Conservation (phyloP, 352 stramenopile species). For the Globisporangium sylvaticum region DNA sequence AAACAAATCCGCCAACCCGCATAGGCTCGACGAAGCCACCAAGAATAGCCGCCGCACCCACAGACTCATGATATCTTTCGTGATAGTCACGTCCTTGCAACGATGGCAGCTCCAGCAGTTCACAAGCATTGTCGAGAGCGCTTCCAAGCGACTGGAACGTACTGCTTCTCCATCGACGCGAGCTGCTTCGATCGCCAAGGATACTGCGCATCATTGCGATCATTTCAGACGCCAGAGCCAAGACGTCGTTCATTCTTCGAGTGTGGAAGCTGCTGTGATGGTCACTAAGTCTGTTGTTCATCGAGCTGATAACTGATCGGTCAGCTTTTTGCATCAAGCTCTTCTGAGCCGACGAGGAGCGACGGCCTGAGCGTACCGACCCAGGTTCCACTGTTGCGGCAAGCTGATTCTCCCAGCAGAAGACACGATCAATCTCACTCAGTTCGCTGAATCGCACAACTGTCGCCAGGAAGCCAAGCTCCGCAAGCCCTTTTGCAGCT, state of each 20-base stretch:
- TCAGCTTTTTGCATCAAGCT: constrained; percentile 26
- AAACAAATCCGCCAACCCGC: constrained; percentile 35
- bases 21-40: constrained; percentile 42
- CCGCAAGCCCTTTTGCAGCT: constrained; percentile 32
- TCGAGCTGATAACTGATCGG: constrained; percentile 32
- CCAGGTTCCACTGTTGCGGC: constrained; percentile 41
- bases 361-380: constrained; percentile 34
- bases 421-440: constrained; percentile 30
- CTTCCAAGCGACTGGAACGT: constrained; percentile 21
- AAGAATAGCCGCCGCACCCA: constrained; percentile 42
- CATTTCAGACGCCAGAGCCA: constrained; percentile 35
- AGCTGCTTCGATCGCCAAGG: constrained; percentile 11
- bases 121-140: constrained; percentile 15
- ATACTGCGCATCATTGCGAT: constrained; percentile 31
- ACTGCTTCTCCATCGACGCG: constrained; percentile 27
- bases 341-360: constrained; percentile 28
- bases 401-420: constrained; percentile 48
- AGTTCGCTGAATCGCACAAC: constrained; percentile 38
- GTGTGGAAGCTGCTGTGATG: constrained; percentile 9
- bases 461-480: constrained; percentile 38
- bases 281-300: constrained; percentile 30
- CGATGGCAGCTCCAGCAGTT: constrained; percentile 11
- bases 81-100: constrained; percentile 5
- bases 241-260: constrained; percentile 20
- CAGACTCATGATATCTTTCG: constrained; percentile 30